Conservation (phyloP, 2,329 filamentous ascomycete species). For the Emmonsiellopsis sp. region DNA sequence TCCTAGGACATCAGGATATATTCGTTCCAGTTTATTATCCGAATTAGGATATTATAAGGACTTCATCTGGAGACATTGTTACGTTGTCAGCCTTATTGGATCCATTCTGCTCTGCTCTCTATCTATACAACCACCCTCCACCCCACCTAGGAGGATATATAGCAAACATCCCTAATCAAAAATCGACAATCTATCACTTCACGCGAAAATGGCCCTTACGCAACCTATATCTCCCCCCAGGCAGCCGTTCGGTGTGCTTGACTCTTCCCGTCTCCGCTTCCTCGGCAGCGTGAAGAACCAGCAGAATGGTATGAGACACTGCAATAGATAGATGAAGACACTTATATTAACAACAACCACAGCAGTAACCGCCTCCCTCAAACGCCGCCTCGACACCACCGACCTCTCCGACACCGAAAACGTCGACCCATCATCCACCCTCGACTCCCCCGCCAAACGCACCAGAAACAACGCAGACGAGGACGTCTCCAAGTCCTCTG, state of each 20-base stretch:
- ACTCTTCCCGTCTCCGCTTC: constrained; percentile 20
- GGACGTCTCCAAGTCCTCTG: constrained; percentile 26
- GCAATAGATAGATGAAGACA: neutral
- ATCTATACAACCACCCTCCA: no score
- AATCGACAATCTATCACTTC: neutral
- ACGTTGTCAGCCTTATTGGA: no score
- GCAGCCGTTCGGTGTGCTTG: constrained; percentile 24
- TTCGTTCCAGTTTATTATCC: no score
- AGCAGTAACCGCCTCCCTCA: constrained; percentile 30
- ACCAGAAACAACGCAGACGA: constrained; percentile 28
- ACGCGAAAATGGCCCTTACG: constrained; percentile 18
- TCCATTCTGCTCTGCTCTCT: no score
- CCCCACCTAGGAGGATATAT: no score
- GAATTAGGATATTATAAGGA: no score
- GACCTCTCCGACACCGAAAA: constrained; percentile 50
- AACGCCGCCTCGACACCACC: constrained; percentile 38
- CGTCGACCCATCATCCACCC: constrained; percentile 42
- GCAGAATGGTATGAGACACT: constrained; percentile 27
- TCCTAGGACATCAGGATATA: no score
- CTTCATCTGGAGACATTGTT: no score
- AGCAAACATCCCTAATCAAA: no score
- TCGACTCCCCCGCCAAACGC: constrained; percentile 41
- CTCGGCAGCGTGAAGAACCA: constrained; percentile 26
- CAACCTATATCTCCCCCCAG: constrained; percentile 17
- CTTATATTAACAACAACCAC: constrained; percentile 8